Base-by-base conservation (phyloP, 257 asterid species). In the Nicotiana benthamiana region DNA sequence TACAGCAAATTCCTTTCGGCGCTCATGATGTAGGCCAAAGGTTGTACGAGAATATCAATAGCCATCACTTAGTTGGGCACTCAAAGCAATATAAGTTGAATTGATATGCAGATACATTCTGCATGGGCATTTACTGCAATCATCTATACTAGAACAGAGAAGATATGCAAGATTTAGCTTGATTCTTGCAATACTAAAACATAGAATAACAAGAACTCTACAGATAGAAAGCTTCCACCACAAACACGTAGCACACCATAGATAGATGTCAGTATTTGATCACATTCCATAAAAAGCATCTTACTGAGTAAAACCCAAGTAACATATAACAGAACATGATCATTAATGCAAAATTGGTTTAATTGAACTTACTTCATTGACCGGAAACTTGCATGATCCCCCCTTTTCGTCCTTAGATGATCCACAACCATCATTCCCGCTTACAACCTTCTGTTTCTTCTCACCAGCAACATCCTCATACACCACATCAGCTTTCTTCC, bases 381-480 rank as follows among this genome's bases (percentile, higher is more conserved):
- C 77, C 9, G 80, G 81, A 40, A 86, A 82, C 28, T 75, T 82
- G 74, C 65, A 40, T 43, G 75, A 85, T 53, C 51, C 88, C 24
- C 82, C 87, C 62, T 51, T 43, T 40, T 56, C 62, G 34, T 40
- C 48, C 48, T 40, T 40, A 40, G 48, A 40, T 40, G 48, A 40
- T 0, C 83, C 68, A 13, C 60, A 78, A 80, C 82, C 62, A 46
- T 81, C 74, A 15, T 80, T 57, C 66, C 84, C 83, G n/a, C 61
- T 81, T 52, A 80, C 83, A 74, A 79, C 80, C 88, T 89, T 92
- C 74, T 63, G 86, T 82, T 89, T 91, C 87, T 90, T 91, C 77
- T 81, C 86, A 3, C 32, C 88, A 16, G 43, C 80, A 22, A 26
- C 80, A 56, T 80, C 83, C 65, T 43, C 85, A 54, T 81, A 85